Evolutionary conservation across 139 green algal species (phyloP), one percentile per base, ranked within the genome.

Genomic region (Chlamydomonas incerta): DNA sequence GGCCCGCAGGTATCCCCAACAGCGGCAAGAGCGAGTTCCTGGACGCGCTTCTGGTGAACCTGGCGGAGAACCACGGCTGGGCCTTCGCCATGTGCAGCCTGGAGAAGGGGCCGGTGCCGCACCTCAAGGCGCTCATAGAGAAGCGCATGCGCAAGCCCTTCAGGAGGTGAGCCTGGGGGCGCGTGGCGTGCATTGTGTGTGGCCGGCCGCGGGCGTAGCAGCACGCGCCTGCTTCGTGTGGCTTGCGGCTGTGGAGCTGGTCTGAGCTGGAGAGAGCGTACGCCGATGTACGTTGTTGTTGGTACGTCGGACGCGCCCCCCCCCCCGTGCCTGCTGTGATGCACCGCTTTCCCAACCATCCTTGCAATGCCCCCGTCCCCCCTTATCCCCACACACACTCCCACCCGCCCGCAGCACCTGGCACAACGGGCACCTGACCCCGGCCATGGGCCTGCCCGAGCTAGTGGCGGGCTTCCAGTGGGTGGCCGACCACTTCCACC

Each of bases 11-110:
- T 21, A 90, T 99, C 71, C 97, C 97, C 73, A 99, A 99, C 93
- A 96, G 89, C n/a, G 97, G 97, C 79, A 99, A 99, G 91, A 95
- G 83, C 72, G 97, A 99, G 88, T 99, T 96, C 95, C 91, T 99
- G n/a, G 97, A 99, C 83, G 96, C 97, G 33, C 91, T 99, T 72
- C 75, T 96, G 52, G 91, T 92, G 75, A 99, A 99, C 90, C 91
- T 99, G 63, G 89, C 94, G 2, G 75, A 93, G 31, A 60, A 89
- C 31, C 85, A 97, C 62, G 94, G 94, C 80, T 99, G 97, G 97
- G 92, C 81, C 65, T 97, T 99, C 83, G 96, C 95, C 5, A 73
- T 99, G 69, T 98, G 95, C 88, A 95, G 89, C 46, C 93, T 98
- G 90, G 96, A 98, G 93, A 98, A 98, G 88, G 91, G 90, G 76